Base-by-base conservation (phyloP, 2,329 filamentous ascomycete genomes). In the Talaromyces sp. region DNA sequence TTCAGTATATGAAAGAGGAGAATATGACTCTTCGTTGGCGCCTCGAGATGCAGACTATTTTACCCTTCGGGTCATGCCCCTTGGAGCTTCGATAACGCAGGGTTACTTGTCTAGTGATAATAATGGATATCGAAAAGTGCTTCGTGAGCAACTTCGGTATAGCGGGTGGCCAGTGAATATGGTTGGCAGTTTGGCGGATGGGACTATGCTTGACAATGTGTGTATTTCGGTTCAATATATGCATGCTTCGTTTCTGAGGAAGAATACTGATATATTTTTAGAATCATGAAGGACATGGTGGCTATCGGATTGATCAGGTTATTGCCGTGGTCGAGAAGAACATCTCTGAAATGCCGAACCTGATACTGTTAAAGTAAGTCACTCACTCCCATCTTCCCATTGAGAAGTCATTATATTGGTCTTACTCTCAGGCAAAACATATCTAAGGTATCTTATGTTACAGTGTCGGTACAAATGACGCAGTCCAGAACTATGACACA, bases 391-490 rank as follows among this genome's bases (percentile, higher is more conserved):
- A 45, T 47, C 1, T 22, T 47, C 19, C 4, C 43, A 22, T 47
- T 5, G 43, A 47, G 2, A 17, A 8, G 6, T 8, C 17, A 6
- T 40, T 40, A 40, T 40, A 40, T 40, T n/a, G 13, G 13, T 7
- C 2, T 40, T 40, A 40, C 5, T n/a, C 15, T 17, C 17, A 7
- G 38, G 17, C 38, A 17, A 40, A 7, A n/a, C 38, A n/a, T n/a
- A n/a, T 43, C 5, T 43, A 17, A n/a, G 5, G 19, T 43, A n/a
- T 10, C 7, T 5, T 45, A n/a, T 45, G 22, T 45, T 19, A 17
- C 40, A 60, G 27, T 19, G 40, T 27, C 8, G 58, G 58, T 19
- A 60, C 58, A 11, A 60, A 60, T 6, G 58, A 60, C n/a, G 25
- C 22, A 11, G 25, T 60, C 15, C 58, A 47, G 15, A 22, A 34